Conservation (phyloP, 2,329 filamentous ascomycete genomes). For the Colletotrichum limetticola region DNA sequence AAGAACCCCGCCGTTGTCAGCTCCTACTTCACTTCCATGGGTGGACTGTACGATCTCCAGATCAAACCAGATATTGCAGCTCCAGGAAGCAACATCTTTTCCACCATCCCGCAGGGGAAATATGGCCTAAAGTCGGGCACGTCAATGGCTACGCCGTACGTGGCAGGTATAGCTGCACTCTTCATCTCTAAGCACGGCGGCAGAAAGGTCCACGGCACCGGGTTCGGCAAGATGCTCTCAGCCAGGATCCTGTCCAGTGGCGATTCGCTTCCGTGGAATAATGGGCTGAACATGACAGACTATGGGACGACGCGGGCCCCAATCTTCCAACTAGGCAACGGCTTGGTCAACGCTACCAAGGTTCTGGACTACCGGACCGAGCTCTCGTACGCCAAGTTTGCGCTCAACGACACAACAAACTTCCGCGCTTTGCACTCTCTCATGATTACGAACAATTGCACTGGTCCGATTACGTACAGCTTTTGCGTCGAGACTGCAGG, state of each 20-base stretch:
- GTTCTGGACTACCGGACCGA: constrained; percentile 52
- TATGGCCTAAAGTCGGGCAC: constrained; percentile 63
- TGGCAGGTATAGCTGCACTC: constrained; percentile 61
- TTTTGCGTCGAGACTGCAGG: constrained; percentile 50
- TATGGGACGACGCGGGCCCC: constrained; percentile 39
- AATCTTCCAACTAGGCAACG: constrained; percentile 56
- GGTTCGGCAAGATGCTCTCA: constrained; percentile 39
- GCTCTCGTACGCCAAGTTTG: constrained; percentile 54
- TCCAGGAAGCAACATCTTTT: constrained; percentile 61
- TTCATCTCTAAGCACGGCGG: constrained; percentile 56
- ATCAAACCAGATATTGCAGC: constrained; percentile 62
- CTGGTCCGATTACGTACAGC: constrained; percentile 49
- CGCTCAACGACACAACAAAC: constrained; percentile 60
- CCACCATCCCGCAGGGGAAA: constrained; percentile 54
- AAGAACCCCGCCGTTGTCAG: constrained; percentile 5
- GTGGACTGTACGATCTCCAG: constrained; percentile 60
- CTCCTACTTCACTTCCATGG: constrained; percentile 60
- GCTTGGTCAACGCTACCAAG: constrained; percentile 58
- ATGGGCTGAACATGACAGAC: constrained; percentile 36
- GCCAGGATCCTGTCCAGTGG: constrained; percentile 44
- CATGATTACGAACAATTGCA: constrained; percentile 56
- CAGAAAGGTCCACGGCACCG: constrained; percentile 48
- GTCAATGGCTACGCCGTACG: constrained; percentile 66
- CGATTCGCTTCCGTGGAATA: constrained; percentile 48
- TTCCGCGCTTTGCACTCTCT: constrained; percentile 49